A percentile compares a stretch with the other conserved stretches of the same genome.
phyloP scores from a whole-genome alignment of 2,329 filamentous ascomycete species.

The Phaeosphaeria sp. region DNA sequence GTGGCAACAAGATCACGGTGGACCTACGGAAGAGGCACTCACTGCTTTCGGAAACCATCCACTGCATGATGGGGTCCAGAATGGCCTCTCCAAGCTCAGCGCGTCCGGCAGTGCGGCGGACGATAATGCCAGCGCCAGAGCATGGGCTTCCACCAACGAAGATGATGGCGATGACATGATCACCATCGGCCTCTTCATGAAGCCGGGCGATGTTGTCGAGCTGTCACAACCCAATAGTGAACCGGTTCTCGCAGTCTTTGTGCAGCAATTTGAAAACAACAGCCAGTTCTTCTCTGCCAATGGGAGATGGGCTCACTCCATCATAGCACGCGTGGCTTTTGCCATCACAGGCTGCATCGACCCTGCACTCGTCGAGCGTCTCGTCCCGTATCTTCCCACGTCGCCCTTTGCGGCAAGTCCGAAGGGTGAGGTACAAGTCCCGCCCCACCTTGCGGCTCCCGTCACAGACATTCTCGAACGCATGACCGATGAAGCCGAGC shows the following conservation, averaged over 20 bases:
- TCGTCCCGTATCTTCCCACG: conserved; percentile 61
- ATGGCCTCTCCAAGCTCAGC: conserved; percentile 31
- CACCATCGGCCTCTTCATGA: conserved; percentile 47
- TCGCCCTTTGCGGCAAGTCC: conserved; percentile 31
- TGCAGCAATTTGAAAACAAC: conserved; percentile 49
- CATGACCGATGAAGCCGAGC: conserved; percentile 55
- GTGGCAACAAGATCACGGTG: conserved; percentile 55
- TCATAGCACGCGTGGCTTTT: conserved; percentile 53
- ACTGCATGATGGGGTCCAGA: conserved; percentile 29
- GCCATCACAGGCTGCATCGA: conserved; percentile 58
- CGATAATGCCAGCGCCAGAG: conserved; percentile 16
- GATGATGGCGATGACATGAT: conserved; percentile 41
- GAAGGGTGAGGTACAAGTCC: conserved; percentile 50
- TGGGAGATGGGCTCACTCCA: conserved; percentile 56
- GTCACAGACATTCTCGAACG: conserved; percentile 52
- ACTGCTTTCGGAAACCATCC: conserved; percentile 41
- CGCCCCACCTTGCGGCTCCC: conserved; percentile 54
- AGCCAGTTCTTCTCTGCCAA: conserved; percentile 59
- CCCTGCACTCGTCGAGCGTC: conserved; percentile 52
- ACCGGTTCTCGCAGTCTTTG: conserved; percentile 58
- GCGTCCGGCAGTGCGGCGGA: conserved; percentile 31
- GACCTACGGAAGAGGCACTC: conserved; percentile 36
- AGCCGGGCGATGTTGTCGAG: conserved; percentile 59
- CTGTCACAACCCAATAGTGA: conserved; percentile 44
- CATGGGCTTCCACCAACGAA: conserved; percentile 26